These are phyloP conservation scores for Globisporangium cylindrosporum DNA, from an alignment of 352 stramenopile genomes.

Conservation along the genomic window DNA sequence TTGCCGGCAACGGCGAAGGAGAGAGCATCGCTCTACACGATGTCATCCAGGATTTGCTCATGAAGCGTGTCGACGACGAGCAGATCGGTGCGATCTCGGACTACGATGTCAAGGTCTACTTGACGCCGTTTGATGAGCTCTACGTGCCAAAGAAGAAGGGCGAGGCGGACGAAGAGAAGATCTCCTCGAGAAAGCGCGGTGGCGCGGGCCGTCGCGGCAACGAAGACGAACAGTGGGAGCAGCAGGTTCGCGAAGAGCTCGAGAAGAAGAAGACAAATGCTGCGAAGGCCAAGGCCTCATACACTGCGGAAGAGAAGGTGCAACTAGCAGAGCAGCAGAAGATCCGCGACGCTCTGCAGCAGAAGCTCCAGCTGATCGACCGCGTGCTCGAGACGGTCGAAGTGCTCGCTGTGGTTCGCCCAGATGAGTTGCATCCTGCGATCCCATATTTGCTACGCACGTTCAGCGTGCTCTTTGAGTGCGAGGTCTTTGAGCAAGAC, in stretches of 20 bases:
- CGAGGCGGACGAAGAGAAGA: slow-evolving; percentile 21
- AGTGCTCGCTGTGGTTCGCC: slow-evolving; percentile 50
- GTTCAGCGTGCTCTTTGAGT: slow-evolving; percentile 51
- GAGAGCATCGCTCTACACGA: slow-evolving; percentile 73
- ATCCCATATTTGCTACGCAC: slow-evolving; percentile 64
- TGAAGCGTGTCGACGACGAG: slow-evolving; percentile 48
- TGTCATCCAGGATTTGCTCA: slow-evolving; percentile 57
- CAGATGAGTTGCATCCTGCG: slow-evolving; percentile 72
- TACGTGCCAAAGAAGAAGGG: slow-evolving; percentile 64
- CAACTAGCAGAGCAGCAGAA: slow-evolving; percentile 59
- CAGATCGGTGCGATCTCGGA: slow-evolving; percentile 52
- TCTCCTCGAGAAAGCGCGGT: slow-evolving; percentile 31
- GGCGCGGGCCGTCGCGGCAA: slow-evolving; percentile 44
- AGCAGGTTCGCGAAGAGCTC: slow-evolving; percentile 79
- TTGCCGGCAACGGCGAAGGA: slow-evolving; percentile 75
- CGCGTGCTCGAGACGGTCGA: slow-evolving; percentile 57
- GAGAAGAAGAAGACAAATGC: slow-evolving; percentile 61
- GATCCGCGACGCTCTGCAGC: slow-evolving; percentile 43
- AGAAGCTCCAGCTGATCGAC: slow-evolving; percentile 38
- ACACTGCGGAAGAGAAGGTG: slow-evolving; percentile 55
- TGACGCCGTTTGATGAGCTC: slow-evolving; percentile 67
- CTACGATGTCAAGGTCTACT: slow-evolving; percentile 58
- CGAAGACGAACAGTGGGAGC: slow-evolving; percentile 84
- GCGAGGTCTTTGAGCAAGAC: slow-evolving; percentile 47
- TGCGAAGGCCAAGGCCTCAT: slow-evolving; percentile 39